phyloP scores from a whole-genome alignment of 2,329 filamentous ascomycete species.

The Fusarium brevicatenulatum region DNA sequence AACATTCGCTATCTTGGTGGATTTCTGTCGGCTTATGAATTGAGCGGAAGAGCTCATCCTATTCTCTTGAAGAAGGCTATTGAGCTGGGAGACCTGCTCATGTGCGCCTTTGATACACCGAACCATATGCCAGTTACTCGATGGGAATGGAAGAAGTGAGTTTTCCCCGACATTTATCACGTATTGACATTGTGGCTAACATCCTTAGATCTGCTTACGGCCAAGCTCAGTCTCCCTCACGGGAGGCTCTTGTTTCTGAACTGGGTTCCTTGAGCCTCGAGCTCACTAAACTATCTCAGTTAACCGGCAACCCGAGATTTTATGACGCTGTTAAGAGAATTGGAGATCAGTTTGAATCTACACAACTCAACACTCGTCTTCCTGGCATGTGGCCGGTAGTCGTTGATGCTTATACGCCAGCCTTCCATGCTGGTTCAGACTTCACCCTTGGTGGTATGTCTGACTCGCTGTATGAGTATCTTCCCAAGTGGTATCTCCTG shows the following conservation, averaged over 20 bases:
- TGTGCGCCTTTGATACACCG: slow-evolving; percentile 72
- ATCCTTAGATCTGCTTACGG: slow-evolving; percentile 38
- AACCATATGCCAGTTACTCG: slow-evolving; percentile 66
- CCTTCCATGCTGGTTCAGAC: slow-evolving; percentile 51
- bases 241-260: slow-evolving; percentile 42
- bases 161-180: not conserved
- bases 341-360: slow-evolving; percentile 62
- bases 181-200: slow-evolving; percentile 16
- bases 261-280: slow-evolving; percentile 68
- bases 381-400: slow-evolving; percentile 72
- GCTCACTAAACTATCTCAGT: slow-evolving; percentile 71
- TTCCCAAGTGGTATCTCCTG: slow-evolving; percentile 72
- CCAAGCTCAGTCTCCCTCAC: slow-evolving; percentile 35
- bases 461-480: slow-evolving; percentile 72
- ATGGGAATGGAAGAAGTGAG: slow-evolving; percentile 44
- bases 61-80: slow-evolving; percentile 68
- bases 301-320: slow-evolving; percentile 68
- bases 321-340: slow-evolving; percentile 71
- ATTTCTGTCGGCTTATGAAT: slow-evolving; percentile 71
- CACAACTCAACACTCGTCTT: slow-evolving; percentile 63
- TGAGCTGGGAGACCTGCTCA: slow-evolving; percentile 70
- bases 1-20: slow-evolving; percentile 75
- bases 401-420: slow-evolving; percentile 54
- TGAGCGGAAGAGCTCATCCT: slow-evolving; percentile 60
- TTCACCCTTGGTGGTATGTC: slow-evolving; percentile 67